These are phyloP conservation scores for Tricholoma sp. DNA, from an alignment of 768 basidiomycete species.

Conservation along the genomic window DNA sequence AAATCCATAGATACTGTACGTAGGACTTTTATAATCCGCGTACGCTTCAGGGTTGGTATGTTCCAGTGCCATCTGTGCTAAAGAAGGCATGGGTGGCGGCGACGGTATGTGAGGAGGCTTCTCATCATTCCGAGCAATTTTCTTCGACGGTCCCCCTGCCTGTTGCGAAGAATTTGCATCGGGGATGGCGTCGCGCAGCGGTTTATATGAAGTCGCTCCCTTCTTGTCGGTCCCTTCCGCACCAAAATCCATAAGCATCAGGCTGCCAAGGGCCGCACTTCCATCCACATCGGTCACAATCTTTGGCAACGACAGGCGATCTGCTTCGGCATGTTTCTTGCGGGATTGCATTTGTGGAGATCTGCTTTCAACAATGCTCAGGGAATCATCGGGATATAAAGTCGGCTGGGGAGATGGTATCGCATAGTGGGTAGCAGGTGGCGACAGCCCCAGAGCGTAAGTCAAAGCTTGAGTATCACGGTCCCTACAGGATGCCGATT, in stretches of 20 bases:
- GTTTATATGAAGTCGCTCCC: constrained; percentile 28
- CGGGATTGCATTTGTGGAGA: constrained; percentile 9
- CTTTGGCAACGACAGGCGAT: constrained; percentile 16
- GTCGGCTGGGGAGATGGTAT: constrained; percentile 52
- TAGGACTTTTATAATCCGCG: constrained; percentile 69
- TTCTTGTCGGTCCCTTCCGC: constrained; percentile 7
- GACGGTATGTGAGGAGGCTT: constrained; percentile 77
- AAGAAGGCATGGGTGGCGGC: constrained; percentile 65
- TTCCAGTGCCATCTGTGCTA: constrained; percentile 73
- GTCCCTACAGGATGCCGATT: constrained; percentile 40
- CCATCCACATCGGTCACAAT: constrained; percentile 30
- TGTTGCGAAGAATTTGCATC: not conserved
- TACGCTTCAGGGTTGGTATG: constrained; percentile 58
- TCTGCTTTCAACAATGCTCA: constrained; percentile 48
- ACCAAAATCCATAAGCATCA: constrained; percentile 60
- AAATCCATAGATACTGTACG: constrained; percentile 76
- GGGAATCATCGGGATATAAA: constrained; percentile 67
- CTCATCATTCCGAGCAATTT: constrained; percentile 36
- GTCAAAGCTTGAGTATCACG: constrained; percentile 33
- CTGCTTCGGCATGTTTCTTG: constrained; percentile 8
- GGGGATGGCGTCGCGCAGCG: constrained; percentile 20
- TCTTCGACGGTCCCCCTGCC: not conserved
- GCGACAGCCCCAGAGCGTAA: constrained; percentile 32
- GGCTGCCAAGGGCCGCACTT: constrained; percentile 45
- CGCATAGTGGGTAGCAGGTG: constrained; percentile 32